phyloP scores from a whole-genome alignment of 2,329 filamentous ascomycete species.

The Ilyonectria robusta region DNA sequence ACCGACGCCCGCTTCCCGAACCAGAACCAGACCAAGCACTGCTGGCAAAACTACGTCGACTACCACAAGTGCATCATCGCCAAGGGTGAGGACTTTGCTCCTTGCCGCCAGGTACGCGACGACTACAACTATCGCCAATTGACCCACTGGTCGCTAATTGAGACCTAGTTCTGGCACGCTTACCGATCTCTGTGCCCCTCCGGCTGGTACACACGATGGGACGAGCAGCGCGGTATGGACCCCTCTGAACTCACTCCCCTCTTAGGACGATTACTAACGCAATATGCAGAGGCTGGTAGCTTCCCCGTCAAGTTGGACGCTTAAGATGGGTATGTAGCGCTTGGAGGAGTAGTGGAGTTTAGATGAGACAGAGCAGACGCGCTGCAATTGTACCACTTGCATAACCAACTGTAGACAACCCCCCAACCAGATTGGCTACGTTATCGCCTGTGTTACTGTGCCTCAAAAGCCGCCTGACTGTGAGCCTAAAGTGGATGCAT shows the following conservation, averaged over 20 bases:
- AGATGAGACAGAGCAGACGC: conserved; percentile 50
- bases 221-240: conserved; percentile 91
- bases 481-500: conserved; percentile 27
- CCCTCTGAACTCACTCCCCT: conserved; percentile 1
- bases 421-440: conserved; percentile 38
- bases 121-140: conserved; percentile 5
- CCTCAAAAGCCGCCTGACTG: conserved; percentile 26
- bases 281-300: conserved; percentile 72
- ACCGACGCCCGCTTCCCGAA: conserved; percentile 99
- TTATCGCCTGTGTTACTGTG: conserved; percentile 34
- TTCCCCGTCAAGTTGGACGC: conserved; percentile 77
- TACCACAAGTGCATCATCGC: conserved; percentile 99
- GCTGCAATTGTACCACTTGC: conserved; percentile 57
- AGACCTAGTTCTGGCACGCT: conserved; percentile 87
- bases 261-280: conserved; percentile 47
- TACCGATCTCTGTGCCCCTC: conserved; percentile 98
- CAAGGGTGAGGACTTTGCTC: conserved; percentile 98
- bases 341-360: conserved; percentile 44
- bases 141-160: conserved; percentile 36
- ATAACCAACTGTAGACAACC: conserved; percentile 49
- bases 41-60: conserved; percentile 99
- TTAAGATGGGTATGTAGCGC: conserved; percentile 56
- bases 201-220: conserved; percentile 94
- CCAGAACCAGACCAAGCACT: conserved; percentile 99
- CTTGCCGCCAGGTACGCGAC: conserved; percentile 87